Evolutionary conservation across 176 grass and related monocot species (phyloP).

Genomic region (Phyllostachys edulis): DNA sequence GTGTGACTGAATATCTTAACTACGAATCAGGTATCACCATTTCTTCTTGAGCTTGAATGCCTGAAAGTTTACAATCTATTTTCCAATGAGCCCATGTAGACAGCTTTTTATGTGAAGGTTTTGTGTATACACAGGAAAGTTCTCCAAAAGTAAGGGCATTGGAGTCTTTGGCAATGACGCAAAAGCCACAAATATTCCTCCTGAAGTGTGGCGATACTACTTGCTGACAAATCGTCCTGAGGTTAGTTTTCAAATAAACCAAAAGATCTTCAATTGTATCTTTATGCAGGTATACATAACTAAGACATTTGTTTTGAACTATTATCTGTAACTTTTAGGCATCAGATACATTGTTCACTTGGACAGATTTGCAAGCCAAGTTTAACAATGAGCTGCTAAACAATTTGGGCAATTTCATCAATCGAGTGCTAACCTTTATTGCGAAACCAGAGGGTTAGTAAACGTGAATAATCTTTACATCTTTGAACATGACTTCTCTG

Average conservation of each 20-base stretch:
- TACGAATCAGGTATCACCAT: slow-evolving; percentile 12
- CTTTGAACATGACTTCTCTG: background rate
- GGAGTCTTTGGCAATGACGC: too few species aligned
- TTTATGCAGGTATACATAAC: background rate
- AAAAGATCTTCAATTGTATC: too few species aligned
- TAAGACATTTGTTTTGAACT: slow-evolving; percentile 9
- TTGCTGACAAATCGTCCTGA: too few species aligned
- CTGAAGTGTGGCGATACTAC: too few species aligned
- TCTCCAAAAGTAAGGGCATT: too few species aligned
- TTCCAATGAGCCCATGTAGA: background rate
- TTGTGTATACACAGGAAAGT: too few species aligned
- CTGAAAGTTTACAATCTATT: background rate
- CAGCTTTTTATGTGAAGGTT: background rate
- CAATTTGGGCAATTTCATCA: slow-evolving; percentile 81
- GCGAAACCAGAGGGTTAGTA: slow-evolving; percentile 70
- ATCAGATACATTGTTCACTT: slow-evolving; percentile 84
- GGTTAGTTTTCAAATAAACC: too few species aligned
- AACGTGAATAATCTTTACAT: background rate
- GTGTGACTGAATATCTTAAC: slow-evolving; percentile 80
- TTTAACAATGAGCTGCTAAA: slow-evolving; percentile 65
- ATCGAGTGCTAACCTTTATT: slow-evolving; percentile 79
- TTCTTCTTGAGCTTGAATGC: background rate
- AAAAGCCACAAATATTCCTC: too few species aligned
- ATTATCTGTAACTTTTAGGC: slow-evolving; percentile 44
- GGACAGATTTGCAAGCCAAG: slow-evolving; percentile 71